Base-by-base conservation (phyloP, 2,329 filamentous ascomycete species). In the Fusarium palustre region DNA sequence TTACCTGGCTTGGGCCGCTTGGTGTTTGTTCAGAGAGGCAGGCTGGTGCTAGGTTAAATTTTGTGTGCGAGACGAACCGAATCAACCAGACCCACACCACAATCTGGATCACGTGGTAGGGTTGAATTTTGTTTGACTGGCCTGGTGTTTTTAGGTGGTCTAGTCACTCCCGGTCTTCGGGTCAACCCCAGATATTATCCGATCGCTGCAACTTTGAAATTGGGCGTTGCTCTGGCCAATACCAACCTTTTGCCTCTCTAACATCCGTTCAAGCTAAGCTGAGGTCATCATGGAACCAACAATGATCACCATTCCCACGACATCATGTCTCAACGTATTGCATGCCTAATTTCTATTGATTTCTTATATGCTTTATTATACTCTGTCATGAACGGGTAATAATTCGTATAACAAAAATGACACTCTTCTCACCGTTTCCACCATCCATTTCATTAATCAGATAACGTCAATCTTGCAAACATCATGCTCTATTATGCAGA, bases 1-100 rank as follows among this genome's bases (percentile, higher is more conserved):
- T 76, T 80, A 81, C 79, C 79, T 81, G 75, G 75, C 76, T 79
- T 73, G 73, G 75, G 77, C 78, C 78, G 78, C 79, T 81, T 80
- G 76, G 76, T 81, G 79, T 78, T 79, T 75, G 78, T 71, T 76
- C 75, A 72, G 75, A 71, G 74, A 79, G 65, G 41, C 58, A 34
- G 59, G 74, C 73, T 24, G 71, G 68, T 22, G 31, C 24, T 25
- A 25, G 24, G 24, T 24, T 75, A 62, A 62, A 79, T 80, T 80
- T 80, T 80, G 77, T 80, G 79, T 77, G 79, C 5, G 7, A 25
- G 24, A 25, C 24, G 24, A 25, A 25, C 24, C 24, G 24, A 25
- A 25, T 25, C 24, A 25, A 25, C 24, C 24, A 25, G 24, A 25
- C 24, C 24, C 24, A 25, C 24, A 25, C 24, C 24, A 25, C 24